Percentiles rank a stretch among this genome's conserved stretches.
These are phyloP conservation scores for Psilocybe azurescens DNA, from an alignment of 768 basidiomycete genomes.

Conservation along the genomic window DNA sequence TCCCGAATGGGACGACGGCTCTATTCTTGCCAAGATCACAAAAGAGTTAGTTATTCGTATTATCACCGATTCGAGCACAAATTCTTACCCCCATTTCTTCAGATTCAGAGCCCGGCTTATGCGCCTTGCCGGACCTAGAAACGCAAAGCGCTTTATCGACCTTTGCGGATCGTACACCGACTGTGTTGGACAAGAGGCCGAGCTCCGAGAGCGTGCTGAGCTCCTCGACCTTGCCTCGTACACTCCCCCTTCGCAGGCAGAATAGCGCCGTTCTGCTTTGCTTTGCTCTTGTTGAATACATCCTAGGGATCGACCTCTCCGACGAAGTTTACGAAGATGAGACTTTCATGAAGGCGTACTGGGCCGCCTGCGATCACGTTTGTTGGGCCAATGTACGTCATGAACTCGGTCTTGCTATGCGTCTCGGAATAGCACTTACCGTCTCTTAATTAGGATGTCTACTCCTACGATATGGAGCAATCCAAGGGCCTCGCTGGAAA, in stretches of 20 bases:
- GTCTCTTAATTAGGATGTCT: slow-evolving; percentile 55
- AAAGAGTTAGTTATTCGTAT: slow-evolving; percentile 53
- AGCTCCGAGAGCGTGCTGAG: slow-evolving; percentile 59
- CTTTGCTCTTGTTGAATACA: slow-evolving; percentile 67
- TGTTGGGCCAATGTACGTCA: slow-evolving; percentile 71
- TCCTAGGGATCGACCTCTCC: slow-evolving; percentile 64
- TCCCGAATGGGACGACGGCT: slow-evolving; percentile 56
- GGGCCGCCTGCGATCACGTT: slow-evolving; percentile 67
- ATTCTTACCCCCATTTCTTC: slow-evolving; percentile 12
- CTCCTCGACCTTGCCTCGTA: slow-evolving; percentile 62
- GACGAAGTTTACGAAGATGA: slow-evolving; percentile 65
- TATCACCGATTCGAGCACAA: neutral
- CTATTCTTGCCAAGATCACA: slow-evolving; percentile 62
- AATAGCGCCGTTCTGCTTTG: slow-evolving; percentile 72
- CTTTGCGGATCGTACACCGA: slow-evolving; percentile 62
- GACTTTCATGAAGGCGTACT: slow-evolving; percentile 56
- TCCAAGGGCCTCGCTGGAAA: slow-evolving; percentile 66
- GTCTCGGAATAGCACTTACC: neutral
- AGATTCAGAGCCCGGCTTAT: slow-evolving; percentile 62
- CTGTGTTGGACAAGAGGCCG: slow-evolving; percentile 64
- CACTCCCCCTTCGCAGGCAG: slow-evolving; percentile 62
- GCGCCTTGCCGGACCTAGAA: slow-evolving; percentile 49
- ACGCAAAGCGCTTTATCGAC: slow-evolving; percentile 52
- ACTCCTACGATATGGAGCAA: slow-evolving; percentile 78
- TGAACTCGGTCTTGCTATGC: neutral